Evolutionary conservation across 306 rosid genomes (phyloP).

Genomic region (Pyrus betulifolia): DNA sequence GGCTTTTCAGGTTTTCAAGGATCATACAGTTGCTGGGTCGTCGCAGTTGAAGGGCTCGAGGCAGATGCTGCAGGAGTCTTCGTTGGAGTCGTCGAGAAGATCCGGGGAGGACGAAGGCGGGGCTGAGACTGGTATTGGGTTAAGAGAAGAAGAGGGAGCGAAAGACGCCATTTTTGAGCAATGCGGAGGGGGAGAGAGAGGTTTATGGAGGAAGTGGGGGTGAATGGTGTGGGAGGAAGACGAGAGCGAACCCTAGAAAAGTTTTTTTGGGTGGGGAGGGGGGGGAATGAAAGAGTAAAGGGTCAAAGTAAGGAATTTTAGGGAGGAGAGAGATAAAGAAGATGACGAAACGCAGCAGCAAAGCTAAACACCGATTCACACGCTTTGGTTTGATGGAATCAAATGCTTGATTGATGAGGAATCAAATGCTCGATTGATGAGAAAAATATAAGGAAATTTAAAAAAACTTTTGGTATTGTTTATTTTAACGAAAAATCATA

Average conservation of each 20-base stretch:
- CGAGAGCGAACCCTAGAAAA: constrained; percentile 44
- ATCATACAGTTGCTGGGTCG: constrained; percentile 72
- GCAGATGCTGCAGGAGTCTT: constrained; percentile 84
- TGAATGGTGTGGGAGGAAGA: neutral
- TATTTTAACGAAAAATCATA: too few relatives aligned
- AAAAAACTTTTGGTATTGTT: rapidly evolving
- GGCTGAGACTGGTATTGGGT: constrained; percentile 4
- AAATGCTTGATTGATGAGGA: constrained; percentile 5
- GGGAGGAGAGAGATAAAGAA: constrained; percentile 4
- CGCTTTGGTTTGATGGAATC: constrained; percentile 52
- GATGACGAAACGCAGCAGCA: constrained; percentile 28
- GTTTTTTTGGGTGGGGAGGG: neutral
- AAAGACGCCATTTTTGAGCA: constrained; percentile 38
- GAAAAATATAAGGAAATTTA: neutral
- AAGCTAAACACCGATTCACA: constrained; percentile 47
- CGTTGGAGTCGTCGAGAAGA: constrained; percentile 42
- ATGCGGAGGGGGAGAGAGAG: neutral
- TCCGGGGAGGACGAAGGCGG: constrained; percentile 24
- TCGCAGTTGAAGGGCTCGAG: constrained; percentile 57
- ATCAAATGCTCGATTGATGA: constrained; percentile 24
- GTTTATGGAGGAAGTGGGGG: constrained; percentile 2
- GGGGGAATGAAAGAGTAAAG: constrained; percentile 4
- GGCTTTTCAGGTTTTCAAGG: neutral
- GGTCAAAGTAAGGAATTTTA: constrained; percentile 37
- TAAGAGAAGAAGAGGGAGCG: constrained; percentile 26